A percentile compares a stretch with the other conserved stretches of the same genome.
Evolutionary conservation across 257 asterid species (phyloP).

Genomic region (Lycium ferocissimum): DNA sequence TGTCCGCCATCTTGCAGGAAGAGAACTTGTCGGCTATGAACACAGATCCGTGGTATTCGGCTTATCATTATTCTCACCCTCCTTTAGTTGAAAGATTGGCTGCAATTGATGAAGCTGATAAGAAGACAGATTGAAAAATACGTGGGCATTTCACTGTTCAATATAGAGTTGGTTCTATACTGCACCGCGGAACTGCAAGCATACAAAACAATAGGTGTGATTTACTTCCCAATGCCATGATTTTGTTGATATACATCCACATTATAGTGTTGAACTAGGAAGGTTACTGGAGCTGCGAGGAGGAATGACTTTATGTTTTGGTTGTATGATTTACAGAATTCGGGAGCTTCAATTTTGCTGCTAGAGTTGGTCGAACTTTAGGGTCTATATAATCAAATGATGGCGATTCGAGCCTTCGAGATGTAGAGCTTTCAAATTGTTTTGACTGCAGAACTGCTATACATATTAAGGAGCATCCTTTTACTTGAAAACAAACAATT

Average conservation of each 20-base stretch:
- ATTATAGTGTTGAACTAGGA: not conserved
- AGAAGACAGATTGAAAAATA: slow-evolving; percentile 62
- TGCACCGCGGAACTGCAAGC: not conserved
- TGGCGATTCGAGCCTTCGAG: not conserved
- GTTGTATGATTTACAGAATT: not conserved
- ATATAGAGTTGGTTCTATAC: slow-evolving; percentile 8
- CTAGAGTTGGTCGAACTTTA: not conserved
- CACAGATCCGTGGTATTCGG: slow-evolving; percentile 94
- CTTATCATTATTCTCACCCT: slow-evolving; percentile 95
- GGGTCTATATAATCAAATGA: not conserved
- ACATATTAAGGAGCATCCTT: not conserved
- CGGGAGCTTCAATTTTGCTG: not conserved
- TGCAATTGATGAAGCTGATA: slow-evolving; percentile 70
- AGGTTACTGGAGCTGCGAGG: not conserved
- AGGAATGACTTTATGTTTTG: not conserved
- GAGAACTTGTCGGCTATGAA: slow-evolving; percentile 90
- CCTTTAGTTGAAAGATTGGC: slow-evolving; percentile 91
- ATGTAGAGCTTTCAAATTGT: not conserved
- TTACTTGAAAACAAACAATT: not conserved
- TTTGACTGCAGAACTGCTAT: not conserved
- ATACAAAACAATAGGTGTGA: not conserved
- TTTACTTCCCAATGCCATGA: not conserved
- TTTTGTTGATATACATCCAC: not conserved
- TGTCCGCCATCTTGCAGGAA: slow-evolving; percentile 54
- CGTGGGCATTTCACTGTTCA: not conserved